Evolutionary conservation across 306 rosid species (phyloP), one percentile per base, ranked within the genome.

Genomic region (Abrus precatorius): DNA sequence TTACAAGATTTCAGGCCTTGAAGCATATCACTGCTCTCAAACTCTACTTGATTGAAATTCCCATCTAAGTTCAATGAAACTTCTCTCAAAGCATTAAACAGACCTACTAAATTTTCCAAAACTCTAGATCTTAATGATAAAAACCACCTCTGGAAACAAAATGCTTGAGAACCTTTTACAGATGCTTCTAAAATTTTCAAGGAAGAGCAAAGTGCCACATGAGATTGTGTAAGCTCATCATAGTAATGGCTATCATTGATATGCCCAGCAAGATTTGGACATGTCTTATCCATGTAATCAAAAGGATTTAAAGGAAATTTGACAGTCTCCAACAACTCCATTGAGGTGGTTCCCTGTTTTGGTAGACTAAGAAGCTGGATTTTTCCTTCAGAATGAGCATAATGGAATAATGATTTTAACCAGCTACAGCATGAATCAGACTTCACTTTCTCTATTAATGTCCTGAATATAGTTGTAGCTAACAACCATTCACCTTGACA

Each of bases 111-210:
- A 69, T 80, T 77, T 83, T 75, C 72, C 78, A 89, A 6, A 55
- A 84, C 44, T 75, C 87, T 86, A 41, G 86, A 88, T 85, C 92
- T 83, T 76, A 89, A 76, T 6, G 81, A 87, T 74, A 92, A 72
- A 90, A 87, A 85, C 97, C 90, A 92, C 66, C 89, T 85, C 77
- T 87, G 92, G 74, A 92, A 92, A 76, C 78, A 80, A 80, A 89
- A 89, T 12, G 63, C 56, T 44, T 75, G 89, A 71, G 76, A 85
- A 14, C 62, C 68, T 66, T 68, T 56, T 52, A 61, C 64, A 53
- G 79, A 82, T 29, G 70, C 56, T 61, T 84, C 90, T 81, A 92
- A 92, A 40, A 79, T 74, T 82, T 66, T 81, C 73, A 80, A 76
- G 71, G 95, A 83, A 69, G 88, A 89, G 78, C 82, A 72, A 47